Evolutionary conservation across 208 protist species (phyloP), one percentile per base, ranked within the genome.

Genomic region (Crithidia fasciculata): DNA sequence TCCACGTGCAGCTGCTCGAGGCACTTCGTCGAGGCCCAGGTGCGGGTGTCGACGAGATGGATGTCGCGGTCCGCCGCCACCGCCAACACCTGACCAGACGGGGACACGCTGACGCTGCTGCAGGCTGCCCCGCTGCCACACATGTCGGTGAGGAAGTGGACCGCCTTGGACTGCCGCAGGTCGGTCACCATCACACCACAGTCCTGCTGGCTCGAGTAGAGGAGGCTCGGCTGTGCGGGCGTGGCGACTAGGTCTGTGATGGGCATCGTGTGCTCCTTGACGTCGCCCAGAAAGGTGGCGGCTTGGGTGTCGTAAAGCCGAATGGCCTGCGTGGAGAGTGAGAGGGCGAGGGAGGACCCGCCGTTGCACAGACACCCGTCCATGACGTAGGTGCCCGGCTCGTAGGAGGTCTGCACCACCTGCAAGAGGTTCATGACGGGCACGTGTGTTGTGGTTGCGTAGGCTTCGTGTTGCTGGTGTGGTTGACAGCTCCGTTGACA

Each of bases 131-230:
- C 87, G 40, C 55, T 84, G 39, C 60, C 50, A 57, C 82, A 85
- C 67, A 88, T 82, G 54, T 95, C 90, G 50, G 76, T 82, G n/a
- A 91, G 55, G 59, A 94, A 95, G 62, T 87, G 83, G 2, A 76
- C 83, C 2, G 89, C 76, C 40, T 72, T 54, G 3, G 39, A 68
- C 59, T 90, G 78, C 3, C 91, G 80, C 50, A 88, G 54, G 63
- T 96, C 91, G 13, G 74, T 79, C 49, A 96, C 69, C 89, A 94
- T 92, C 43, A 96, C 91, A 6, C 91, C 91, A 10, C 82, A 83
- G 77, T 96, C 91, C 58, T 83, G 80, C 82, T 96, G 91, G 50
- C 82, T 78, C 13, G 85, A 92, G 76, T 86, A 93, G 18, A 93
- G 78, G 9, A 90, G 16, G 59, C 60, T 73, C 16, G 87, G 88